A percentile compares a stretch with the other conserved stretches of the same genome.
Evolutionary conservation across 2,329 filamentous ascomycete species (phyloP).

Genomic region (Colletotrichum sp.): DNA sequence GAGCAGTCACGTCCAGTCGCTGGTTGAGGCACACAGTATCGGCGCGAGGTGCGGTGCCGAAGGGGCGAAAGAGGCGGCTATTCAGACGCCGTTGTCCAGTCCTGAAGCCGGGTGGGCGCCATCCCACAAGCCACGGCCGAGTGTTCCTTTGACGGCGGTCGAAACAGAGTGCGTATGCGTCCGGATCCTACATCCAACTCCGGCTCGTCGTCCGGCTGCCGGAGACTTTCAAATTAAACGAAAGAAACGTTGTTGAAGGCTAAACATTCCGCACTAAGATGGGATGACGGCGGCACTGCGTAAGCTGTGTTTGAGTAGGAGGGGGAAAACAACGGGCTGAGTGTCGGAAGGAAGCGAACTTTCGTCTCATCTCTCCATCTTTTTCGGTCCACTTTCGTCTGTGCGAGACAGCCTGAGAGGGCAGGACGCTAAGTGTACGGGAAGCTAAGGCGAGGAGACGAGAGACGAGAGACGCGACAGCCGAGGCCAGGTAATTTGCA

Average conservation of each 20-base stretch:
- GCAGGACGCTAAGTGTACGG: neutral
- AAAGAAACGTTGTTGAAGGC: neutral
- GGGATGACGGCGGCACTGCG: neutral
- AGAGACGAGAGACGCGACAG: constrained; percentile 9
- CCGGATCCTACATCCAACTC: neutral
- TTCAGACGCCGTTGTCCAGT: constrained; percentile 5
- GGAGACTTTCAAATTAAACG: neutral
- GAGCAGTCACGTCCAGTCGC: neutral
- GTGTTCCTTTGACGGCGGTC: neutral
- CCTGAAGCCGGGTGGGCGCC: neutral
- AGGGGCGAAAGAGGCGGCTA: constrained; percentile 3
- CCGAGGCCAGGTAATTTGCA: neutral
- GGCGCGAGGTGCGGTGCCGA: neutral
- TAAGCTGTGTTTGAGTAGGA: constrained; percentile 7
- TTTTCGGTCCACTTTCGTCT: neutral
- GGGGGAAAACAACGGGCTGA: neutral
- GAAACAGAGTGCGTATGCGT: neutral
- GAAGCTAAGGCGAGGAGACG: neutral
- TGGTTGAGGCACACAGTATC: neutral
- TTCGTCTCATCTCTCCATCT: neutral
- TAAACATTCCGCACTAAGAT: neutral
- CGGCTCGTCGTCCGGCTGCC: neutral
- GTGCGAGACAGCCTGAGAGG: neutral
- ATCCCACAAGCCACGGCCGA: neutral
- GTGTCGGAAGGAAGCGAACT: constrained; percentile 13